Base-by-base conservation (phyloP, 108 stramenopile genomes). In the Fistulifera pelliculosa region DNA sequence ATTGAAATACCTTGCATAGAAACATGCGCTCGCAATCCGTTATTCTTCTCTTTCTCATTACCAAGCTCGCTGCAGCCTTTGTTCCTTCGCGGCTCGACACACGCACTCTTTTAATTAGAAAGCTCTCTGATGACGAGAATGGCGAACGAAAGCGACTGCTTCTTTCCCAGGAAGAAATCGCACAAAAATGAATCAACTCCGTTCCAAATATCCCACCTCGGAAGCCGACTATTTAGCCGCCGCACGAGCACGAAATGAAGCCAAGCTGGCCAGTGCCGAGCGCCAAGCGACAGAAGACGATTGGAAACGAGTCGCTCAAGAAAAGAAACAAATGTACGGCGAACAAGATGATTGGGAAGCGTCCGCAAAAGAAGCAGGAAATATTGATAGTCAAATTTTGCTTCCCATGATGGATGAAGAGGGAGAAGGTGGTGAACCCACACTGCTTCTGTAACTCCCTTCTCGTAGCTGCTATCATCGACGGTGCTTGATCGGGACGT, bases 291-390 rank as follows among this genome's bases (percentile, higher is more conserved):
- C 48, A 3, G 76, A 71, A 24, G 70, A 68, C 1, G 76, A 77
- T 14, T 77, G 76, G 76, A 15, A 57, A 17, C 23, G 47, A 0
- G 43, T 71, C 0, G 65, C 69, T 13, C 31, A 60, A 48, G 56
- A 64, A 35, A 71, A 77, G 40, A 53, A 68, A 45, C 25, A 35
- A 15, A 61, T 56, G 43, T 43, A 27, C 18, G 67, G 62, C 0
- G 61, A 62, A 27, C 45, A 59, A 38, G 75, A 76, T 48, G 75
- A 76, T 40, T 76, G 75, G 75, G 75, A 76, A 41, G 55, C 52
- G 28, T 67, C 70, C 11, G 24, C 31, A n/a, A 56, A 63, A 18
- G 76, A 77, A 48, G 70, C 70, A 1, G 76, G 70, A 13, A 70
- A 76, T 48, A 53, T 27, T 0, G 75, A 76, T 47, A 61, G 59